Evolutionary conservation across 805 yeast genomes (phyloP), one percentile per base, ranked within the genome.

Genomic region (Cyberlindnera saturnus): DNA sequence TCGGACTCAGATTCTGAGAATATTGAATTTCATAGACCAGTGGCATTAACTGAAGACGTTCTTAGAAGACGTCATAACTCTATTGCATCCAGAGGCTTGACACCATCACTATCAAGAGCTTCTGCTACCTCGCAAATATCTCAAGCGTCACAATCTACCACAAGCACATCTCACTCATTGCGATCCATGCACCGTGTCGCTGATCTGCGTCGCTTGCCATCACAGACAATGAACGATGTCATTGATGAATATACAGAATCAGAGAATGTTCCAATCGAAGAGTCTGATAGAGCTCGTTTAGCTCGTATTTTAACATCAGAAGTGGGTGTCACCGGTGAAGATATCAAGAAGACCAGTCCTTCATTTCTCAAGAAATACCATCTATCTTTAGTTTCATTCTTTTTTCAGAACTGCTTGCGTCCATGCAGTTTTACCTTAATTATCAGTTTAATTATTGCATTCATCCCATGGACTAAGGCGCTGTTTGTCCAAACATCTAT

Each of bases 381-480:
- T n/a, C 47, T 69, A 3, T 61, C 62, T 3, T 65, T 64, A 64
- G 42, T 69, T 3, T 58, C 58, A 3, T 70, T 63, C 52, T 44
- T 70, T 16, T 28, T 64, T 6, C 66, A 75, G 41, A 85, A 82
- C 59, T 77, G 82, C 44, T 52, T 67, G 26, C 71, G 90, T 31
- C 95, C 96, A 0, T 84, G 81, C 14, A 83, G 96, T 0, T 48
- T 85, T 4, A 70, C 90, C 0, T 71, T 88, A 14, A 67, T 90
- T 6, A 40, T 81, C 0, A 73, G 91, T 1, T 64, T 91, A 19
- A 67, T 74, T 1, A 68, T 87, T 19, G 75, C 91, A 5, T 81
- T 91, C 84, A 72, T 91, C 14, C 96, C 97, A 1, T 91, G 96
- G 75, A 66, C 84, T 3, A 79, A 82, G 49, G 82, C 88, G 0